phyloP scores from a whole-genome alignment of 768 basidiomycete genomes.

The Lactarius trivialis region DNA sequence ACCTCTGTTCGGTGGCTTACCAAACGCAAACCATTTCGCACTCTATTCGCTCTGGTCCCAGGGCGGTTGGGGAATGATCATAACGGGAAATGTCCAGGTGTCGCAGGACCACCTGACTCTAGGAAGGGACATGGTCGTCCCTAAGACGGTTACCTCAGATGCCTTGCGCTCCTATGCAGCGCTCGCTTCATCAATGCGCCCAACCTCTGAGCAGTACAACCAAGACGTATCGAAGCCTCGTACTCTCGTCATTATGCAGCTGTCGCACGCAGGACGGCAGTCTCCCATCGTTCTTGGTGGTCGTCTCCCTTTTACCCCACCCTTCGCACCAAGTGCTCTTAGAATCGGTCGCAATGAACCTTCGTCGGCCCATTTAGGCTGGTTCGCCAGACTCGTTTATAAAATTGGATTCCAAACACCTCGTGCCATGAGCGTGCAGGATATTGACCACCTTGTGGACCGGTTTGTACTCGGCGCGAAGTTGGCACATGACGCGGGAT shows the following conservation, averaged over 20 bases:
- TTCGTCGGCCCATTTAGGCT: slow-evolving; percentile 3
- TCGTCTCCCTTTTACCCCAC: slow-evolving; percentile 49
- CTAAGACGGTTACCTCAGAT: slow-evolving; percentile 36
- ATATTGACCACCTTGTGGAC: slow-evolving; percentile 55
- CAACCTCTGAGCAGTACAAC: slow-evolving; percentile 12
- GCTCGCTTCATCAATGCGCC: slow-evolving; percentile 49
- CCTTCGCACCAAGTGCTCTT: slow-evolving; percentile 67
- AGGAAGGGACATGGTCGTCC: slow-evolving; percentile 66
- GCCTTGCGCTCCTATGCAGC: slow-evolving; percentile 44
- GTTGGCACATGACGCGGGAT: slow-evolving; percentile 60
- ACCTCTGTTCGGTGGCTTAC: slow-evolving; percentile 57
- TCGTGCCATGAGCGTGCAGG: slow-evolving; percentile 45
- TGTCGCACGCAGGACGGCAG: slow-evolving; percentile 81
- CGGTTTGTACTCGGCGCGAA: slow-evolving; percentile 63
- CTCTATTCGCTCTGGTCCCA: slow-evolving; percentile 73
- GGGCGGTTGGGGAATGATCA: slow-evolving; percentile 79
- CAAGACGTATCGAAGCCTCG: neutral
- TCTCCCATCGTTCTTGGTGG: slow-evolving; percentile 68
- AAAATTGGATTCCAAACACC: slow-evolving; percentile 58
- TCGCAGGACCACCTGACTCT: slow-evolving; percentile 54
- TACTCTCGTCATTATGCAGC: slow-evolving; percentile 56
- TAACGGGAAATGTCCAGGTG: slow-evolving; percentile 84
- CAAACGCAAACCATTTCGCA: slow-evolving; percentile 53
- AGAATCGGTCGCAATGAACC: slow-evolving; percentile 34
- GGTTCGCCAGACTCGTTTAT: slow-evolving; percentile 38